Base-by-base conservation (phyloP, 768 basidiomycete genomes). In the Hirschioporus abietinus region DNA sequence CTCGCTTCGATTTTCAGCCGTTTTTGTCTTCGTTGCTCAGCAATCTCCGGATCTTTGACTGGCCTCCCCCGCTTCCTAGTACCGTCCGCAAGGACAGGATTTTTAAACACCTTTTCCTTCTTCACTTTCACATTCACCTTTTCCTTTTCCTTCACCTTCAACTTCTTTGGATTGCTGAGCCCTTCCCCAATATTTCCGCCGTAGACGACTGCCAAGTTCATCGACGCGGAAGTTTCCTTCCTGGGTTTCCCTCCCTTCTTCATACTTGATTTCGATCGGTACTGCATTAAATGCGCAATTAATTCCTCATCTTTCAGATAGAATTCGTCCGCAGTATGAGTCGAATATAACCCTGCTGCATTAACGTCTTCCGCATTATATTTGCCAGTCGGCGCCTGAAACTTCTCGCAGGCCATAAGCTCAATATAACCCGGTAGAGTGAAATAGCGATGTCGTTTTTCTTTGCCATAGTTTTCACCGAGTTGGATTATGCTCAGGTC, bases 361-460 rank as follows among this genome's bases (percentile, higher is more conserved):
- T 78, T 75, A 42, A 86, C 70, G 72, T 90, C 84, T 36, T 83
- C 72, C 36, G 84, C 78, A 23, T 74, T 68, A 68, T 82, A 81
- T 1, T 80, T 78, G 6, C 79, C 77, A 58, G 77, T 75, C 3
- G 76, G 70, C 64, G 84, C 82, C 71, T 89, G 86, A 26, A 95
- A 81, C 8, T 85, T 83, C 75, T 95, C 91, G 60, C 81, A 79
- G 1, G 80, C 77, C 62, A 94, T 83, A 35, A 93, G 79, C 34
- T 79, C 74, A 34, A 80, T 83, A 76, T 92, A 96, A 34, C 88
- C 85, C 1, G 84, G 82, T 59, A 90, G 74, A 0, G 92, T 92
- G 78, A 87, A 95, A 73, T 93, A 93, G 68, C 93, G 84, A 74
- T 93, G 87, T 25, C 93, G 89, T 30, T 94, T 88, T 77, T 98